Base-by-base conservation (phyloP, 768 basidiomycete genomes). In the Obba rivulosa region DNA sequence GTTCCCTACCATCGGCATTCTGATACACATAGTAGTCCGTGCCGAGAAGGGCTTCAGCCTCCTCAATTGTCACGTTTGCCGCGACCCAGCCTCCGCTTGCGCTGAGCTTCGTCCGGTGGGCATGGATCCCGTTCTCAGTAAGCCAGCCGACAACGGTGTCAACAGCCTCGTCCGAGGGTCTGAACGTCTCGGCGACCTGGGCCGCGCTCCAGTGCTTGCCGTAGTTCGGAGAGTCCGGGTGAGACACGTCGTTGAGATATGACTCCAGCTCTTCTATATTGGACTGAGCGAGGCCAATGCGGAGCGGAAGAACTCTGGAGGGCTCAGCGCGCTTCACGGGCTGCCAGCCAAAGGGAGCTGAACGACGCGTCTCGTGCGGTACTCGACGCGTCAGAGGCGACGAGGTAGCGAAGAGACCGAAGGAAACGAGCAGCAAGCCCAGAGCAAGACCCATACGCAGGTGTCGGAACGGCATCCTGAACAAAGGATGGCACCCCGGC, bases 1-100 rank as follows among this genome's bases (percentile, higher is more conserved):
- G 65, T 28, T 69, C 63, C 17, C 77, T 76, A 5, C 76, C 80
- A 43, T 69, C 64, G 9, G 60, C 60, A 57, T 86, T 77, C 48
- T 73, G 67, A 72, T 79, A 87, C 31, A 82, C 61, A 48, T 78
- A 66, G 59, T 85, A 88, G 52, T 75, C 69, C 3, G 77, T 60
- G 31, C 65, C 57, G 34, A 79, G 55, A 2, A 78, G 66, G 3
- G 55, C 53, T 54, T 78, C 77, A 0, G 69, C 71, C 53, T 79
- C 78, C 34, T 43, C 55, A 8, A 69, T 66, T 17, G 70, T 72
- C 4, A 68, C 65, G 46, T 68, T 63, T 41, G 73, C 51, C 34
- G 68, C 62, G 23, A 79, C 50, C 73, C 75, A 77, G 0, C 67
- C 69, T 48, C 69, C 73, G 49, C 65, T 69, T 25, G 57, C 51